Conservation (phyloP, 495 filamentous ascomycete species). For the Thermochaetoides thermophila region DNA sequence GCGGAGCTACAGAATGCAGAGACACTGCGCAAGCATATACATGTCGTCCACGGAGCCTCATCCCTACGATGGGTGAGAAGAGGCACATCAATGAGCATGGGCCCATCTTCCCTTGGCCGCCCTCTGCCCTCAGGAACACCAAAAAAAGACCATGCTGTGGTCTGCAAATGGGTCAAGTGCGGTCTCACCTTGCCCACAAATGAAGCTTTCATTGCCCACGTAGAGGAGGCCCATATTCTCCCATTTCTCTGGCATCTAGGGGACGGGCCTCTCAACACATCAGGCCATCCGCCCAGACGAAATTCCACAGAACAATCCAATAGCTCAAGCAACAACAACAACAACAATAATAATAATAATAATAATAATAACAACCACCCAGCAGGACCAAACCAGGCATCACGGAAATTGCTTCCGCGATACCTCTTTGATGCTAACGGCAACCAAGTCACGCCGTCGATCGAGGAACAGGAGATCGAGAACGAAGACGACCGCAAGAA, state of each 20-base stretch:
- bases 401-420: too few relatives aligned
- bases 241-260: constrained; percentile 48
- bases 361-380: background rate
- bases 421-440: constrained; percentile 28
- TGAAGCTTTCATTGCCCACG: constrained; percentile 41
- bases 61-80: too few relatives aligned
- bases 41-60: constrained; percentile 33
- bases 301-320: background rate
- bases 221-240: constrained; percentile 43
- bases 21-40: constrained; percentile 51
- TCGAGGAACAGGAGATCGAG: constrained; percentile 23
- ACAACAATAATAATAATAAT: background rate
- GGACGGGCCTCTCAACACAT: constrained; percentile 41
- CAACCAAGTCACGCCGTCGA: constrained; percentile 30
- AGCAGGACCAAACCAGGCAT: background rate
- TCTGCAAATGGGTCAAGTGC: constrained; percentile 26
- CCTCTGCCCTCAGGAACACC: background rate
- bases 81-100: too few relatives aligned
- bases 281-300: background rate
- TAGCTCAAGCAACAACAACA: background rate
- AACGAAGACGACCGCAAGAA: constrained; percentile 21
- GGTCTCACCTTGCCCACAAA: constrained; percentile 14
- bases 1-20: constrained; percentile 63
- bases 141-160: constrained; percentile 1
- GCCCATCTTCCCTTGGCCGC: too few relatives aligned